Conservation (phyloP, 78 protist species). For the Chrysochromulina tobinii region DNA sequence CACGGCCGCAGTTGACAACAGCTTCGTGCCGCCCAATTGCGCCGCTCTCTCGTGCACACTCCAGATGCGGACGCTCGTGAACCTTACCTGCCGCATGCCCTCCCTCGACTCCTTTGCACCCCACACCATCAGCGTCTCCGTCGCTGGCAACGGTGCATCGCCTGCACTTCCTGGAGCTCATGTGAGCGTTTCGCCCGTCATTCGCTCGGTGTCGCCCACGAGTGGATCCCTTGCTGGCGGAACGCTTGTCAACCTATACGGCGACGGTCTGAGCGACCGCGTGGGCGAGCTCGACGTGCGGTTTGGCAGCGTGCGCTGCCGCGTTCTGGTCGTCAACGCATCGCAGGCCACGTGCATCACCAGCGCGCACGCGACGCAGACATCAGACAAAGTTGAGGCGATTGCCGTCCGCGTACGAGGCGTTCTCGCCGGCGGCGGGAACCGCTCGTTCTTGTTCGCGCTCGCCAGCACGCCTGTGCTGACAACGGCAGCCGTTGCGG, state of each 20-base stretch:
- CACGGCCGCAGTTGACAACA: not conserved
- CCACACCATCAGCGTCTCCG: not conserved
- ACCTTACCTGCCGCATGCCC: not conserved
- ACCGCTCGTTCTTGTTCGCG: not conserved
- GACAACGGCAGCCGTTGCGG: not conserved
- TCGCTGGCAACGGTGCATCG: not conserved
- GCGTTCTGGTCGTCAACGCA: not conserved
- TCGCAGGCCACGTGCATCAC: not conserved
- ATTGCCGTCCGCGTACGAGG: not conserved
- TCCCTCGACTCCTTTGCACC: not conserved
- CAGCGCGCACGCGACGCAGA: not conserved
- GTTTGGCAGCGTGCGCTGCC: not conserved
- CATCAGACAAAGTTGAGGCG: not conserved
- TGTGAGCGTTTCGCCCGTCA: not conserved
- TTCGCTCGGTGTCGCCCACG: not conserved
- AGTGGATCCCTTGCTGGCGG: not conserved
- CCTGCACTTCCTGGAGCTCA: not conserved
- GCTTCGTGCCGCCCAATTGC: not conserved
- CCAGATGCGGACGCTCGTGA: too few relatives aligned
- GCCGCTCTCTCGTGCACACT: not conserved
- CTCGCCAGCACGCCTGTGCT: not conserved
- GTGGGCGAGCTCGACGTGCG: not conserved
- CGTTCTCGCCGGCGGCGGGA: not conserved
- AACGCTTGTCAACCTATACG: not conserved
- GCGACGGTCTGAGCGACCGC: not conserved